A percentile compares a stretch with the other conserved stretches of the same genome.
Conservation (phyloP, 2,329 filamentous ascomycete genomes). For the Escovopsis sp. region DNA sequence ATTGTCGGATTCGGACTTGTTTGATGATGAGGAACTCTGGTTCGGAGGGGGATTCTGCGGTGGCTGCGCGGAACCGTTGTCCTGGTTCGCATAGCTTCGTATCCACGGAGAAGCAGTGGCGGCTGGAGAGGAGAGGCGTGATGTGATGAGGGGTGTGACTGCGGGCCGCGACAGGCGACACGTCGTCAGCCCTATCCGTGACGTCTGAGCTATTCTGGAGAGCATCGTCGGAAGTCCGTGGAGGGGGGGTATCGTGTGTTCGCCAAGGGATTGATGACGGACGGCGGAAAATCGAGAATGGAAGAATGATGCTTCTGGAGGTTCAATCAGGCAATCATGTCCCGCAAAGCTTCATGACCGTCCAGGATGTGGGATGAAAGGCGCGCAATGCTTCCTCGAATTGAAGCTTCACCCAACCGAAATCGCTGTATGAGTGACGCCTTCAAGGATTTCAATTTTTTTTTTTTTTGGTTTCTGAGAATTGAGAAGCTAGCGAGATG, state of each 20-base stretch:
- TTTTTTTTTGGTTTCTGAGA: too few species aligned
- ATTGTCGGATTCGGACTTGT: not conserved
- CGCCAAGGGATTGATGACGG: too few species aligned
- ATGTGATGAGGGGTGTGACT: slow-evolving; percentile 12
- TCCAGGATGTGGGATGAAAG: too few species aligned
- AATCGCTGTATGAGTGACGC: too few species aligned
- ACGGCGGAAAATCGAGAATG: too few species aligned
- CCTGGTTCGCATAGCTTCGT: slow-evolving; percentile 16
- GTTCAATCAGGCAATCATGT: too few species aligned
- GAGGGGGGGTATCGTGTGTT: not conserved
- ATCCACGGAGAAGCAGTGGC: slow-evolving; percentile 13
- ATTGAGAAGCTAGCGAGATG: too few species aligned
- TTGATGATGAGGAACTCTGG: not conserved
- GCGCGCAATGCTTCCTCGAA: too few species aligned
- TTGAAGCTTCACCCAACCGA: too few species aligned
- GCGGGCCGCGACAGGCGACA: slow-evolving; percentile 15
- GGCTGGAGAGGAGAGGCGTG: slow-evolving; percentile 4
- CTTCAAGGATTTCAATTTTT: too few species aligned
- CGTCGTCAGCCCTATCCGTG: slow-evolving; percentile 18
- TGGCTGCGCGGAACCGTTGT: slow-evolving; percentile 7
- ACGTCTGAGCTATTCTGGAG: slow-evolving; percentile 19
- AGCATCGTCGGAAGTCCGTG: slow-evolving; percentile 22
- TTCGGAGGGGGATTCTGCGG: slow-evolving; percentile 7
- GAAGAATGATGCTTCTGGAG: too few species aligned
- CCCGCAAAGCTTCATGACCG: too few species aligned